Percentiles rank a stretch among this genome's conserved stretches.
These are phyloP conservation scores for Calonectria pteridis DNA, from an alignment of 2,329 filamentous ascomycete species.

Conservation along the genomic window DNA sequence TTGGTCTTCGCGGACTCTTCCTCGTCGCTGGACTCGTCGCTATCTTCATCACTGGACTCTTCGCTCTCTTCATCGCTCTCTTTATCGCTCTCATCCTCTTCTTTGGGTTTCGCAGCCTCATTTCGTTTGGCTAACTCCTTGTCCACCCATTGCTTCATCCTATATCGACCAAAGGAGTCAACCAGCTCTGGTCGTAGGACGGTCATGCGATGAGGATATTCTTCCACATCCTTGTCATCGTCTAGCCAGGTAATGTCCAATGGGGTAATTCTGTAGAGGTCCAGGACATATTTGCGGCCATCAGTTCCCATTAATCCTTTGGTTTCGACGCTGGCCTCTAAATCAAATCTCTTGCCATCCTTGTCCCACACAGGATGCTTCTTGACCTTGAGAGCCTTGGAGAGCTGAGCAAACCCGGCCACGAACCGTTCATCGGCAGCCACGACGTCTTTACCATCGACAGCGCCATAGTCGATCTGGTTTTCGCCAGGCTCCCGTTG, in stretches of 20 bases:
- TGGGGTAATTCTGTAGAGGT: constrained; percentile 94
- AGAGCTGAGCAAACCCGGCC: constrained; percentile 88
- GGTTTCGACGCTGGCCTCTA: constrained; percentile 96
- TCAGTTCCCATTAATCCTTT: constrained; percentile 98
- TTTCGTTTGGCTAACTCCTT: constrained; percentile 76
- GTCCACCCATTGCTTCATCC: constrained; percentile 91
- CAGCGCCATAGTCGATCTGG: constrained; percentile 98
- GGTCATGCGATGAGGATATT: constrained; percentile 96
- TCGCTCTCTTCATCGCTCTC: constrained; percentile 49
- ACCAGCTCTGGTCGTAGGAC: constrained; percentile 91
- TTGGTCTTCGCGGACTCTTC: constrained; percentile 40
- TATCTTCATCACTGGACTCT: constrained; percentile 41
- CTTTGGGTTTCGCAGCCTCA: constrained; percentile 47
- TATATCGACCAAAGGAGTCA: constrained; percentile 84
- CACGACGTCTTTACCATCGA: constrained; percentile 96
- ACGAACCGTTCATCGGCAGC: constrained; percentile 90
- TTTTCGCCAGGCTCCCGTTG: constrained; percentile 97
- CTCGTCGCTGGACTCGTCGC: constrained; percentile 43
- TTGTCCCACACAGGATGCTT: constrained; percentile 98
- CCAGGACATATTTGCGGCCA: constrained; percentile 96
- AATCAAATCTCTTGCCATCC: constrained; percentile 87
- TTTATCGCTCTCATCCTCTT: constrained; percentile 47
- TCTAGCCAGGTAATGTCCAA: constrained; percentile 94
- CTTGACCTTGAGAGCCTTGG: constrained; percentile 91
- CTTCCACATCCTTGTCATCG: constrained; percentile 58